Evolutionary conservation across 805 yeast genomes (phyloP).

Genomic region (Clavispora asparagi): DNA sequence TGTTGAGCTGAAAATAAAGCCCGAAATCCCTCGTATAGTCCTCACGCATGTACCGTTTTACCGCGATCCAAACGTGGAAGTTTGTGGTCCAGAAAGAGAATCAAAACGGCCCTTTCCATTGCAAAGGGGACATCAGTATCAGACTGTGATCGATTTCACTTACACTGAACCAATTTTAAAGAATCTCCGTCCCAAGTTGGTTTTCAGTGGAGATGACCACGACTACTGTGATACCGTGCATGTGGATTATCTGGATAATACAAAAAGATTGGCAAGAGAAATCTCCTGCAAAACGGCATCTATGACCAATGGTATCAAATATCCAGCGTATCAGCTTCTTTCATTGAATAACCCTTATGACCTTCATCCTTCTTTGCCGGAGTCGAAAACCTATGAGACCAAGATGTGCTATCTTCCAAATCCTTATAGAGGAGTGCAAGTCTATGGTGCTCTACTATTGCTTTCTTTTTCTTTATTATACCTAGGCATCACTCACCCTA

Average conservation of each 20-base stretch:
- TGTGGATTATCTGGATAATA: slow-evolving; percentile 19
- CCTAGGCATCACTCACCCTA: neutral
- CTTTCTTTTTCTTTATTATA: slow-evolving; percentile 10
- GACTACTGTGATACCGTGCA: slow-evolving; percentile 85
- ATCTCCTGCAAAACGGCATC: slow-evolving; percentile 85
- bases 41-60: slow-evolving; percentile 86
- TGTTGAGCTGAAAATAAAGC: slow-evolving; percentile 19
- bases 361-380: slow-evolving; percentile 2
- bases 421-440: slow-evolving; percentile 36
- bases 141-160: slow-evolving; percentile 71
- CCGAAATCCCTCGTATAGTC: slow-evolving; percentile 54
- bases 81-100: slow-evolving; percentile 79
- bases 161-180: slow-evolving; percentile 55
- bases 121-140: slow-evolving; percentile 76
- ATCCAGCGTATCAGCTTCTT: slow-evolving; percentile 83
- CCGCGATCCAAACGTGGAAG: slow-evolving; percentile 55
- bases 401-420: slow-evolving; percentile 53
- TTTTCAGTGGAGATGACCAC: slow-evolving; percentile 95
- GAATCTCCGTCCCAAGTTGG: slow-evolving; percentile 56
- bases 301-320: slow-evolving; percentile 85
- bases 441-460: slow-evolving; percentile 9
- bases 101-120: slow-evolving; percentile 60
- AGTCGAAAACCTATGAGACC: slow-evolving; percentile 29
- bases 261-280: slow-evolving; percentile 48
- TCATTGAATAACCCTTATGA: slow-evolving; percentile 51